Evolutionary conservation across 2,329 filamentous ascomycete species (phyloP), one percentile per base, ranked within the genome.

Genomic region (Monilinia polystroma): DNA sequence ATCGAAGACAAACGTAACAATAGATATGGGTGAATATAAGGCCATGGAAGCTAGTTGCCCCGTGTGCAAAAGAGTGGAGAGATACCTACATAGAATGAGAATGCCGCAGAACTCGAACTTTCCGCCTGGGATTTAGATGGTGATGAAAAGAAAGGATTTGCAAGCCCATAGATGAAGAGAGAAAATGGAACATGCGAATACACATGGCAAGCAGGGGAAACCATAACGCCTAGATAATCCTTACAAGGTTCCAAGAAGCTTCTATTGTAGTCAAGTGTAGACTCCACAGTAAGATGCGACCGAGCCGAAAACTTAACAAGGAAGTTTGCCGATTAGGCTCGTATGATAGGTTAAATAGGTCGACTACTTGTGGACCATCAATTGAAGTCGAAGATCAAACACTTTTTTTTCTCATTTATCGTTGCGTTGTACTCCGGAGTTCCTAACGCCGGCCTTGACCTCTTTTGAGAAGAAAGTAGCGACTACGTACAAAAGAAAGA

Each of bases 241-340:
- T 18, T 23, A 51, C 45, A 51, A 51, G 58, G 45, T 60, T 60
- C 58, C 45, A 60, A 51, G 45, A 51, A 51, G 58, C 58, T 60
- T 60, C 58, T 51, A 60, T 23, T 1, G n/a, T 47, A 59, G 41
- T 18, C 16, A 18, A n/a, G 16, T n/a, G 16, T 43, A 35, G 4
- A 8, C 32, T 35, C 32, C 32, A 35, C 5, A 35, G 41, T 20
- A 53, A 47, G 41, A 47, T 32, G 12, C 32, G 41, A 47, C 38
- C 10, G 26, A 26, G 47, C 18, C 18, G 26, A 20, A 43, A 49
- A 23, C 20, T 38, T 2, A 7, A 60, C 43, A 32, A 32, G 43
- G 43, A 26, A 47, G 43, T 12, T 18, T 43, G 55, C 18, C 14
- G 35, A 43, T 43, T 57, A 43, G 55, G 20, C 49, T 38, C 35